Evolutionary conservation across 1,284 basidiomycete genomes (phyloP).

Genomic region (Blastosporella zonata): DNA sequence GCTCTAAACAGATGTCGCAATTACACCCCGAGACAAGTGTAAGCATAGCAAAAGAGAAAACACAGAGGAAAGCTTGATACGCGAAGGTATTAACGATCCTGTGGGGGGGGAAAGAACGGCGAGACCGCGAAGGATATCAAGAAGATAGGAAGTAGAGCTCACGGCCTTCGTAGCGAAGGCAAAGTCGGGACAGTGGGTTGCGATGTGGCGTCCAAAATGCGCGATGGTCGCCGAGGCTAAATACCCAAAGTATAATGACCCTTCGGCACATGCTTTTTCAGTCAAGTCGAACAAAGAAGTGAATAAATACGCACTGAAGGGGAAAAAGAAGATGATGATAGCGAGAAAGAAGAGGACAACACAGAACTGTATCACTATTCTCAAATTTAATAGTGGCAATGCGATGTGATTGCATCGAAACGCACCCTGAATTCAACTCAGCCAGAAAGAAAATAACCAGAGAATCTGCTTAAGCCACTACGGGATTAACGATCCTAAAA

Average conservation of each 20-base stretch:
- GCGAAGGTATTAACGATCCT: conserved; percentile 12
- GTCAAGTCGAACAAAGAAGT: not conserved
- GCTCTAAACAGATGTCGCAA: conserved; percentile 54
- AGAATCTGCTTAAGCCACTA: conserved; percentile 8
- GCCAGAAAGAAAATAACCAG: not conserved
- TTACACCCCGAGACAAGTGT: conserved; percentile 42
- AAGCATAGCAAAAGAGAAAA: conserved; percentile 38
- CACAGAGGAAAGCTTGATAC: conserved; percentile 19
- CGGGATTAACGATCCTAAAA: conserved; percentile 11
- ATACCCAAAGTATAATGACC: conserved; percentile 1
- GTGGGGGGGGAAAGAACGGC: not conserved
- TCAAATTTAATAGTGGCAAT: not conserved
- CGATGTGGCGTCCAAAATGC: not conserved
- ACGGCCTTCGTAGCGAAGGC: not conserved
- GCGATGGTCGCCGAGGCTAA: not conserved
- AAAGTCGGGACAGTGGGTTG: too few species aligned
- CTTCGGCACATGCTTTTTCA: not conserved
- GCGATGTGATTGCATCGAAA: conserved; percentile 4
- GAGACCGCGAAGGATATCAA: not conserved
- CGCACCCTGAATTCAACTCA: not conserved
- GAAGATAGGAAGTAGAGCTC: not conserved
- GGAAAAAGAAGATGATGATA: not conserved
- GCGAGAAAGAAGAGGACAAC: not conserved
- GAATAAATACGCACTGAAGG: not conserved
- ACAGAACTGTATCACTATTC: not conserved